Evolutionary conservation across 352 stramenopile species (phyloP).

Genomic region (Hyaloperonospora brassicae): DNA sequence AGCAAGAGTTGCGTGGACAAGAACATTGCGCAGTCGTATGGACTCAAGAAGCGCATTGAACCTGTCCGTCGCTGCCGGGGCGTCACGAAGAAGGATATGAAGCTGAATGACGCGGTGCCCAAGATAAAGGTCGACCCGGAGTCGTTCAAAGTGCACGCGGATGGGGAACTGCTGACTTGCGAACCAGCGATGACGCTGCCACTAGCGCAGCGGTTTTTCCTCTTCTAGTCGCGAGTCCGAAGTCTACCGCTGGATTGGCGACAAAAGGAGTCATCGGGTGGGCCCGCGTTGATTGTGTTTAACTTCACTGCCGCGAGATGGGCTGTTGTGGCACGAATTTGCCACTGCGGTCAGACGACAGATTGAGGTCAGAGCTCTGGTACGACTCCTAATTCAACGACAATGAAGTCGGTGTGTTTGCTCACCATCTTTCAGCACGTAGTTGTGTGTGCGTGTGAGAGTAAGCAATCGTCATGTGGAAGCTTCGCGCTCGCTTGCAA

Average conservation of each 20-base stretch:
- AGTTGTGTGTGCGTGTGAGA: too few species aligned
- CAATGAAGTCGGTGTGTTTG: too few species aligned
- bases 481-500: too few species aligned
- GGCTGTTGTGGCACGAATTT: neutral
- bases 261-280: too few species aligned
- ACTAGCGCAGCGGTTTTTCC: constrained; percentile 90
- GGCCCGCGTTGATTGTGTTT: too few species aligned
- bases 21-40: constrained; percentile 60
- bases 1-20: constrained; percentile 74
- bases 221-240: constrained; percentile 68
- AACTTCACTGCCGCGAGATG: neutral
- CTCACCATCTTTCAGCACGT: too few species aligned
- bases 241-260: neutral
- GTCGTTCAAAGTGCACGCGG: constrained; percentile 91
- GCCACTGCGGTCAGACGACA: neutral
- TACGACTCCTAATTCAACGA: too few species aligned
- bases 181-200: constrained; percentile 76
- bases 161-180: constrained; percentile 86
- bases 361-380: too few species aligned
- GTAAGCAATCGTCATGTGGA: too few species aligned
- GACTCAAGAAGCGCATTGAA: constrained; percentile 82
- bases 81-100: constrained; percentile 94
- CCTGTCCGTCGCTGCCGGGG: constrained; percentile 75
- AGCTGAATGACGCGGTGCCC: constrained; percentile 91
- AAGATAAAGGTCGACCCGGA: constrained; percentile 93